These are phyloP conservation scores for Sporothrix variecibatus DNA, from an alignment of 2,329 filamentous ascomycete genomes.

Conservation along the genomic window DNA sequence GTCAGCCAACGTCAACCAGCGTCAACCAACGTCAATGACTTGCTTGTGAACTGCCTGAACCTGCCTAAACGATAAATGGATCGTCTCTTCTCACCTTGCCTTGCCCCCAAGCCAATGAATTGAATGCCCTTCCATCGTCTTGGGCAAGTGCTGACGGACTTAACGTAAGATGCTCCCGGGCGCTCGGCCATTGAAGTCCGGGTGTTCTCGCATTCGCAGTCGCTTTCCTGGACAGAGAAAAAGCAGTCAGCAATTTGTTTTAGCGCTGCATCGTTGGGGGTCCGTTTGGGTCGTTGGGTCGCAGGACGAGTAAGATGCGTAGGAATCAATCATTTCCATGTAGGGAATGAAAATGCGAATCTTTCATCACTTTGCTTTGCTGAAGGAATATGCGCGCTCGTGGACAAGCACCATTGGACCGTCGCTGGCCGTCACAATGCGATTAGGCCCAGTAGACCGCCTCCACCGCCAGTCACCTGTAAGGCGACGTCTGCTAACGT, in stretches of 20 bases:
- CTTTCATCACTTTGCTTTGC: neutral
- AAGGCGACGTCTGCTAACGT: neutral
- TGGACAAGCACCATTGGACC: neutral
- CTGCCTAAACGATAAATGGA: neutral
- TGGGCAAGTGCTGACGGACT: slow-evolving; percentile 13
- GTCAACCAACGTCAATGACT: neutral
- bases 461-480: neutral
- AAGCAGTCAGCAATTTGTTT: neutral
- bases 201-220: neutral
- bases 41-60: neutral
- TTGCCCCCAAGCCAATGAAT: neutral
- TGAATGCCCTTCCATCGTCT: neutral
- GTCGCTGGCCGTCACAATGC: neutral
- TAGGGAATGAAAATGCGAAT: neutral
- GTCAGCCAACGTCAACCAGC: too few relatives aligned
- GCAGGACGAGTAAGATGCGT: neutral
- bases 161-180: neutral
- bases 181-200: slow-evolving; percentile 8
- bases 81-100: neutral
- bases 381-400: neutral
- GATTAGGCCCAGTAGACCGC: too few relatives aligned
- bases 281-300: neutral
- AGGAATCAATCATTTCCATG: neutral
- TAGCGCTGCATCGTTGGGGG: neutral
- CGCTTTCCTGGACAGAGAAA: neutral